phyloP scores from a whole-genome alignment of 2,329 filamentous ascomycete species.

The Ceratocystis alfenasii region DNA sequence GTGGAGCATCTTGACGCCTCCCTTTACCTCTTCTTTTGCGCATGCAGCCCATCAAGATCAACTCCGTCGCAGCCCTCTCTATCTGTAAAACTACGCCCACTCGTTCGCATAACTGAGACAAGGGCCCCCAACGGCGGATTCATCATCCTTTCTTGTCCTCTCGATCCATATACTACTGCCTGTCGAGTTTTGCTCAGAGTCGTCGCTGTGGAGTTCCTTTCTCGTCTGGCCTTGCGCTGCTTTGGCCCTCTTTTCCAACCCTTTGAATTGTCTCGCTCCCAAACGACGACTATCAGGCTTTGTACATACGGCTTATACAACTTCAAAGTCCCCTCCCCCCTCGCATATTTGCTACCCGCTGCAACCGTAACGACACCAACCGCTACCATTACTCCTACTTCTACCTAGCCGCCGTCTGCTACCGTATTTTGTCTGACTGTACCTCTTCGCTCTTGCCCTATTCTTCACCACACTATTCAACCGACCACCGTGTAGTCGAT shows the following conservation, averaged over 20 bases:
- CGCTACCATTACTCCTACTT: neutral
- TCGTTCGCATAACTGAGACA: neutral
- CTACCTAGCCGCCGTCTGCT: neutral
- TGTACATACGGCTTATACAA: neutral
- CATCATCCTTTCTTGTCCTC: neutral
- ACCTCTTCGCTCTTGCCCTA: neutral
- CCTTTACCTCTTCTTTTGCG: slow-evolving; percentile 11
- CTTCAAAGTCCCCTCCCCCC: neutral
- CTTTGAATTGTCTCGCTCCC: neutral
- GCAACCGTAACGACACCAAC: neutral
- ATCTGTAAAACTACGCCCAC: neutral
- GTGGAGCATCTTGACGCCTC: neutral
- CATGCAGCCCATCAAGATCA: neutral
- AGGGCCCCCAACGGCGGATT: neutral
- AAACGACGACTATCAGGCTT: neutral
- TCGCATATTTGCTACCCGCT: neutral
- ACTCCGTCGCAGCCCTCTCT: neutral
- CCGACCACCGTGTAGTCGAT: neutral
- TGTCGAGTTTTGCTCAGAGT: neutral
- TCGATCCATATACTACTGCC: neutral
- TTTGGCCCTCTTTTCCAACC: neutral
- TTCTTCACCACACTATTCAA: neutral
- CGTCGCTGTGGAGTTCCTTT: neutral
- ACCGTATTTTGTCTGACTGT: neutral
- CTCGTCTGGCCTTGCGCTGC: slow-evolving; percentile 1